Base-by-base conservation (phyloP, 768 basidiomycete genomes). In the Gautieria morchelliformis region DNA sequence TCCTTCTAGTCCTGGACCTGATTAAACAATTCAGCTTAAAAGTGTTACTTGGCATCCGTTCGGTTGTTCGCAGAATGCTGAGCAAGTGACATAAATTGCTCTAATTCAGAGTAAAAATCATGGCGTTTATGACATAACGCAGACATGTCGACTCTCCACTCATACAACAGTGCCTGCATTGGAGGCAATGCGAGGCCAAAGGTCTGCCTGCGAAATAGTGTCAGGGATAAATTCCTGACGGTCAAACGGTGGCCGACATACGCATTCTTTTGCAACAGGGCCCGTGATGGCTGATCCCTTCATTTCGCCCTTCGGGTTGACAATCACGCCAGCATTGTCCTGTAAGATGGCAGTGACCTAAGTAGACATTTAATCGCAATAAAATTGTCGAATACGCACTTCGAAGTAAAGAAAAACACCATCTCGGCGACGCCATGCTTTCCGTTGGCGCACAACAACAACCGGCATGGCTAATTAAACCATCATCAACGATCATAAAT, bases 261-360 rank as follows among this genome's bases (percentile, higher is more conserved):
- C 90, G 69, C 96, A 98, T 91, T 97, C 95, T 84, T 98, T 99
- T 76, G 95, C 96, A 61, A 99, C 91, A 41, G 93, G 93, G 58
- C 93, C 93, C 37, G 93, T 90, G 69, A 96, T 95, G 60, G 91
- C 90, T 53, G 91, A 94, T 51, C 95, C 95, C 80, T 99, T 99
- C 96, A 99, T 99, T 78, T 99, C 96, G 67, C 95, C 95, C 81
- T 97, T 97, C 68, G 90, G 87, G 78, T 96, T 97, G 66, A 97
- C 93, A 61, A 95, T 95, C 56, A 95, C 93, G 72, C 93, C 93
- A 44, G 93, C 93, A 69, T 94, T 94, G 74, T 95, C 93, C 87
- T 87, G 53, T 24, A 20, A 54, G 46, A 55, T 54, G 49, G 50
- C 45, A 15, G 20, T 32, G 12, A 27, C 45, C 10, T 48, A 42